phyloP scores from a whole-genome alignment of 2,329 filamentous ascomycete species.

The Truncatella angustata region DNA sequence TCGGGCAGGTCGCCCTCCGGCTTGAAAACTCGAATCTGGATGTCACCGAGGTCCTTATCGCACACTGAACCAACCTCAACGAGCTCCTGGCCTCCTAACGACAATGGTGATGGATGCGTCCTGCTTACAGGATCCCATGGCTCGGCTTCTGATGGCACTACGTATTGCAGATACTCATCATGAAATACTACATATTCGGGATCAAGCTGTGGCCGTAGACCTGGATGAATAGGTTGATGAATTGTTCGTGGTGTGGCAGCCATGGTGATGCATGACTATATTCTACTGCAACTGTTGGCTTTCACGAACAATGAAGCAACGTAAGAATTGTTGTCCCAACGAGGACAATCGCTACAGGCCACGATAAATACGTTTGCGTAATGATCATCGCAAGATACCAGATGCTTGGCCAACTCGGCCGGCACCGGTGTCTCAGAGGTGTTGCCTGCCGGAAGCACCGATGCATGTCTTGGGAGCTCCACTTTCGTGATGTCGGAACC shows the following conservation, averaged over 20 bases:
- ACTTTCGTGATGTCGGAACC: neutral
- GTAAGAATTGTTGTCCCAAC: too few species aligned
- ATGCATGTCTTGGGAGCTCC: neutral
- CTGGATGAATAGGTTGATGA: slow-evolving; percentile 7
- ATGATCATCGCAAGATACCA: too few species aligned
- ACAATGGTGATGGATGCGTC: slow-evolving; percentile 20
- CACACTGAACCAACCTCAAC: slow-evolving; percentile 17
- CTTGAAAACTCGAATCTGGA: slow-evolving; percentile 30
- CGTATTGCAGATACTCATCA: slow-evolving; percentile 34
- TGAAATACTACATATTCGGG: slow-evolving; percentile 37
- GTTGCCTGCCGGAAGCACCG: slow-evolving; percentile 1
- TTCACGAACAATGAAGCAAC: too few species aligned
- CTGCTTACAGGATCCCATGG: slow-evolving; percentile 29
- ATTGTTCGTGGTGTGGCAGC: neutral
- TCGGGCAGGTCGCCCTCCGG: slow-evolving; percentile 22
- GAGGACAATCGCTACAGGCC: too few species aligned
- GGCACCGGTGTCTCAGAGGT: neutral
- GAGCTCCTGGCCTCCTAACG: slow-evolving; percentile 22
- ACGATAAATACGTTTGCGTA: too few species aligned
- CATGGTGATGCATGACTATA: neutral
- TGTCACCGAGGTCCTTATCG: slow-evolving; percentile 26
- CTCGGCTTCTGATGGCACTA: slow-evolving; percentile 30
- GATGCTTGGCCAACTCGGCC: too few species aligned
- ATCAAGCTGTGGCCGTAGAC: slow-evolving; percentile 24
- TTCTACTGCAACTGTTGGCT: neutral